phyloP scores from a whole-genome alignment of 768 basidiomycete genomes.

The Trametes cinnabarina region DNA sequence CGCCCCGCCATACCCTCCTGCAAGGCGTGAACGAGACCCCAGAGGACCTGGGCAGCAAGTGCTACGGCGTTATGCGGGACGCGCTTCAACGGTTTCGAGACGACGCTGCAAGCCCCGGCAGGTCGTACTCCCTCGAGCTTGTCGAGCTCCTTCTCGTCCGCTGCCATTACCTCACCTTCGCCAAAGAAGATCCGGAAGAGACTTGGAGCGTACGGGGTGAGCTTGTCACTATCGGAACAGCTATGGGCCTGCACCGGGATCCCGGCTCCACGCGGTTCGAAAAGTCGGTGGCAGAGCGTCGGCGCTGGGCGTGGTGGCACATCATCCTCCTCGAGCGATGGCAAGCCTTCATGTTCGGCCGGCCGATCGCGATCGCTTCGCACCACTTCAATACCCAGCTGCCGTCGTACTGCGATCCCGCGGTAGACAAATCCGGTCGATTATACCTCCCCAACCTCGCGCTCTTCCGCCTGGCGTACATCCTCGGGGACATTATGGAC shows the following conservation, averaged over 20 bases:
- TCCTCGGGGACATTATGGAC: constrained; percentile 84
- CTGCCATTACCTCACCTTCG: constrained; percentile 68
- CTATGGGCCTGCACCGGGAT: constrained; percentile 85
- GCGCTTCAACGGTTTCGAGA: constrained; percentile 61
- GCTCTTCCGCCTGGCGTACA: constrained; percentile 71
- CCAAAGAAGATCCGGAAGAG: constrained; percentile 76
- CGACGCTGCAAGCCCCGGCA: constrained; percentile 35
- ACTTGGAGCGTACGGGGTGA: constrained; percentile 77
- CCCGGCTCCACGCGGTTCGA: constrained; percentile 77
- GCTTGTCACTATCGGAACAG: constrained; percentile 69
- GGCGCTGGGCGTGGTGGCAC: constrained; percentile 92
- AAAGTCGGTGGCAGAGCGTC: constrained; percentile 66
- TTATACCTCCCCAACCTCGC: constrained; percentile 72
- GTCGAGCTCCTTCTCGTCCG: constrained; percentile 72
- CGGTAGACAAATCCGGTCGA: constrained; percentile 59
- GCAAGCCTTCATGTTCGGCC: constrained; percentile 87
- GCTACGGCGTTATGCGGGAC: constrained; percentile 65
- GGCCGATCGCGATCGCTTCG: constrained; percentile 70
- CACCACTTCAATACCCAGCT: constrained; percentile 83
- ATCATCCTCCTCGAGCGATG: constrained; percentile 79
- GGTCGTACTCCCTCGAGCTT: constrained; percentile 54
- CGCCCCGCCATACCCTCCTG: constrained; percentile 60
- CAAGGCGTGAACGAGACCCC: constrained; percentile 47
- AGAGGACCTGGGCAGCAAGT: constrained; percentile 62
- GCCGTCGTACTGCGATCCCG: constrained; percentile 65